Evolutionary conservation across 1,284 basidiomycete genomes (phyloP).

Genomic region (Cryptococcus sp.): DNA sequence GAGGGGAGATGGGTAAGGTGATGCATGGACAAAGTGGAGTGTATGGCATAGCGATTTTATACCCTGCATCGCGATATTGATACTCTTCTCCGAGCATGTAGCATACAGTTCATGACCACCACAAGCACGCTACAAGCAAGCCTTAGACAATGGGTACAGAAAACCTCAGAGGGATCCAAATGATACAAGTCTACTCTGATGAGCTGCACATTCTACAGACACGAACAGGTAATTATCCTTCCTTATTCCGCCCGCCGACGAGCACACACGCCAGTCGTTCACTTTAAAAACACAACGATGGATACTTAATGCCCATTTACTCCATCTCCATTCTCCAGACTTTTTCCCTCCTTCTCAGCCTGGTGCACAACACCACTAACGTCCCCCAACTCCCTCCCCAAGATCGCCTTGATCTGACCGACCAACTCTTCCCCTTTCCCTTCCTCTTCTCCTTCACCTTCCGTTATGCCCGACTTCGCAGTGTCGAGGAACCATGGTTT

Average conservation of each 20-base stretch:
- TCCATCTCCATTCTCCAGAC: constrained; percentile 23
- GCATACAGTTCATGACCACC: no score
- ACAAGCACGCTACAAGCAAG: no score
- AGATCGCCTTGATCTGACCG: constrained; percentile 22
- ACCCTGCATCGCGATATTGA: background rate
- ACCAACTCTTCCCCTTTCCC: constrained; percentile 12
- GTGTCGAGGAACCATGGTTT: constrained; percentile 60
- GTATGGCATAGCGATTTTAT: background rate
- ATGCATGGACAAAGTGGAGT: no score
- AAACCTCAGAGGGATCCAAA: no score
- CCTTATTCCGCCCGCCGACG: background rate
- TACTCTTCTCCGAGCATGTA: no score
- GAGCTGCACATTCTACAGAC: no score
- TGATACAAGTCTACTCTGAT: no score
- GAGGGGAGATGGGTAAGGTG: no score
- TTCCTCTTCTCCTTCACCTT: constrained; percentile 5
- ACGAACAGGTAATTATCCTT: no score
- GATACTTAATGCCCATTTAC: constrained; percentile 10
- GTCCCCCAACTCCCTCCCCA: constrained; percentile 37
- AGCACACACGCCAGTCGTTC: background rate
- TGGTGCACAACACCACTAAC: constrained; percentile 11
- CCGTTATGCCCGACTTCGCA: constrained; percentile 10
- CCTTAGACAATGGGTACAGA: no score
- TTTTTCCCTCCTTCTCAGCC: constrained; percentile 11
- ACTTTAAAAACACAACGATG: background rate